Conservation (phyloP, 345 rosid genomes). For the Syzygium grande region DNA sequence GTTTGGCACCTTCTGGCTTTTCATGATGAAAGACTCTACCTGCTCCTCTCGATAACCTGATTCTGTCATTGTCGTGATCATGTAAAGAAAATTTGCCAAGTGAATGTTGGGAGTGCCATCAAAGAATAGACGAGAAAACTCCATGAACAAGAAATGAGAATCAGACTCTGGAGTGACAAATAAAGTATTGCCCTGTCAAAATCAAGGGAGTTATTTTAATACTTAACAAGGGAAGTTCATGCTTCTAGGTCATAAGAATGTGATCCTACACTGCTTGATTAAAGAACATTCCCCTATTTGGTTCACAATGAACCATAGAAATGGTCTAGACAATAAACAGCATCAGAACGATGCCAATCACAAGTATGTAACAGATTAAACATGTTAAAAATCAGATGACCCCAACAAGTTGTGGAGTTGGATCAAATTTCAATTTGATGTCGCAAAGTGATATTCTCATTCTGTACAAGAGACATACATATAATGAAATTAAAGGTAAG, state of each 20-base stretch:
- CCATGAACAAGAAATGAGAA: conserved; percentile 67
- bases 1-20: conserved; percentile 63
- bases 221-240: not conserved
- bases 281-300: not conserved
- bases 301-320: not conserved
- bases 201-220: not conserved
- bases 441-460: not conserved
- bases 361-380: not conserved
- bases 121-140: conserved; percentile 65
- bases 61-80: conserved; percentile 70
- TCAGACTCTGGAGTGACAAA: conserved; percentile 49
- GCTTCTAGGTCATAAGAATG: not conserved
- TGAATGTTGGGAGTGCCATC: conserved; percentile 59
- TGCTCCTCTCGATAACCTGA: conserved; percentile 66
- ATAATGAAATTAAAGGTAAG: not conserved
- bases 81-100: conserved; percentile 82
- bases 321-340: not conserved
- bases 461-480: not conserved
- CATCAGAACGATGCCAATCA: not conserved
- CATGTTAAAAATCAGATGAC: not conserved
- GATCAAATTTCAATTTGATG: not conserved
- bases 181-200: conserved; percentile 59
- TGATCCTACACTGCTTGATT: not conserved
- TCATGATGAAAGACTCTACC: conserved; percentile 56
- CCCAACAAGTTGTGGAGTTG: not conserved